Conservation (phyloP, 2,329 filamentous ascomycete species). For the Apiospora koreana region DNA sequence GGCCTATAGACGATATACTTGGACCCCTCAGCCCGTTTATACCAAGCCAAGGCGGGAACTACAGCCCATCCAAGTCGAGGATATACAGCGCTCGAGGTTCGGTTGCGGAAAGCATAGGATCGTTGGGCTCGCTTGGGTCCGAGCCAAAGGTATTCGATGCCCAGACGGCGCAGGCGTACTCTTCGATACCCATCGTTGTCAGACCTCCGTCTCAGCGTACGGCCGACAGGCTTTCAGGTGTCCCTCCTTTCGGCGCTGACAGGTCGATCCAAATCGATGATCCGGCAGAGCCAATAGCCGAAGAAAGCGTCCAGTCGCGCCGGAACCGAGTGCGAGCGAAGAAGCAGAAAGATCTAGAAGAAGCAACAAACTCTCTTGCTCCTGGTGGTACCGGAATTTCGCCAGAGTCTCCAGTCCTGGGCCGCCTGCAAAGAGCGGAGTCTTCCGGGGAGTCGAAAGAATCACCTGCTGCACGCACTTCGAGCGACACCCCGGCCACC, state of each 20-base stretch:
- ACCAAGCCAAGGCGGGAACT: not conserved
- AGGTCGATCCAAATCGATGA: conserved; percentile 18
- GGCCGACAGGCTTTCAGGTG: not conserved
- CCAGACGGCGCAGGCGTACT: conserved; percentile 32
- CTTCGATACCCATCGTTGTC: conserved; percentile 29
- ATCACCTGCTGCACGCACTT: not conserved
- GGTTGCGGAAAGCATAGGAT: conserved; percentile 35
- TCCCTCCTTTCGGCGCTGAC: not conserved
- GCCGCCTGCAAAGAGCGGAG: not conserved
- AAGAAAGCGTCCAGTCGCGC: conserved; percentile 10
- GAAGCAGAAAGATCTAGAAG: conserved; percentile 26
- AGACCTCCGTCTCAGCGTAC: conserved; percentile 19
- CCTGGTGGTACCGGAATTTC: not conserved
- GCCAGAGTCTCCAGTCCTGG: not conserved
- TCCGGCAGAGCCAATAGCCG: not conserved
- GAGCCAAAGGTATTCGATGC: conserved; percentile 35
- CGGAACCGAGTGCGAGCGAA: conserved; percentile 25
- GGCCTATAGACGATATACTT: not conserved
- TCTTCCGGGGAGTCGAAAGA: not conserved
- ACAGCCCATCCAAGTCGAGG: not conserved
- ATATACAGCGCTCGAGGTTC: conserved; percentile 22
- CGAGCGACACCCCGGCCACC: not conserved
- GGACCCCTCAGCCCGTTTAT: not conserved
- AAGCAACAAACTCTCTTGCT: conserved; percentile 12
- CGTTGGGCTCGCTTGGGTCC: conserved; percentile 31